Evolutionary conservation across 805 yeast species (phyloP).

Genomic region (Huiozyma sinensis): DNA sequence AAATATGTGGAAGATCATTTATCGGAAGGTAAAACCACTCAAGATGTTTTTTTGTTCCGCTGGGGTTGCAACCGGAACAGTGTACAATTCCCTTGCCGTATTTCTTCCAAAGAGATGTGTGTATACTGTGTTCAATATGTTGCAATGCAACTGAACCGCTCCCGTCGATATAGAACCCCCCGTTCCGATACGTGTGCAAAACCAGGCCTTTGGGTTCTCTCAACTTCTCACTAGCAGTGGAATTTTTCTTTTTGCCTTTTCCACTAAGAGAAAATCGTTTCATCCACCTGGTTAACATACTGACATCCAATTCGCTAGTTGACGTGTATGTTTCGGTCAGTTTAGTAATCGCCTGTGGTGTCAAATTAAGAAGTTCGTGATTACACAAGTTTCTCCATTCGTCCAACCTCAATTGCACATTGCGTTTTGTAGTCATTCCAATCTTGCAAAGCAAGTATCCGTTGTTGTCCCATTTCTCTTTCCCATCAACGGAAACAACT

Average conservation of each 20-base stretch:
- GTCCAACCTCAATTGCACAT: constrained; percentile 16
- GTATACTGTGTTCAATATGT: constrained; percentile 17
- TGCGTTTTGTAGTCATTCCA: constrained; percentile 23
- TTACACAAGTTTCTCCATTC: constrained; percentile 23
- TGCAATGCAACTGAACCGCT: constrained; percentile 8
- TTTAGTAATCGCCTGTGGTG: constrained; percentile 14
- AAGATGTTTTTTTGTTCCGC: constrained; percentile 14
- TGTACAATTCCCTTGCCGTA: constrained; percentile 22
- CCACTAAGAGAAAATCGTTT: background rate
- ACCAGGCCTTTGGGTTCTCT: background rate
- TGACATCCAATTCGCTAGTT: background rate
- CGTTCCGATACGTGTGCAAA: constrained; percentile 12
- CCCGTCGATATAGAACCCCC: constrained; percentile 18
- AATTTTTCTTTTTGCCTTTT: background rate
- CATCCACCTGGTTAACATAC: background rate
- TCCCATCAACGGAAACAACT: background rate
- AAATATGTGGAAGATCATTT: constrained; percentile 11
- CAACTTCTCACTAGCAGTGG: background rate
- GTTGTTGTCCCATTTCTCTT: constrained; percentile 11
- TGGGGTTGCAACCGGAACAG: constrained; percentile 22
- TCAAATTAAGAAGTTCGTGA: constrained; percentile 18
- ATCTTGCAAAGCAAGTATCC: constrained; percentile 20
- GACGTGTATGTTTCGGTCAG: background rate
- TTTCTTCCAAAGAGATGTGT: constrained; percentile 20
- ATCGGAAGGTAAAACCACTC: constrained; percentile 24